A percentile compares a stretch with the other conserved stretches of the same genome.
Conservation (phyloP, 1,139 yeast species). For the Kodamaea ohmeri region DNA sequence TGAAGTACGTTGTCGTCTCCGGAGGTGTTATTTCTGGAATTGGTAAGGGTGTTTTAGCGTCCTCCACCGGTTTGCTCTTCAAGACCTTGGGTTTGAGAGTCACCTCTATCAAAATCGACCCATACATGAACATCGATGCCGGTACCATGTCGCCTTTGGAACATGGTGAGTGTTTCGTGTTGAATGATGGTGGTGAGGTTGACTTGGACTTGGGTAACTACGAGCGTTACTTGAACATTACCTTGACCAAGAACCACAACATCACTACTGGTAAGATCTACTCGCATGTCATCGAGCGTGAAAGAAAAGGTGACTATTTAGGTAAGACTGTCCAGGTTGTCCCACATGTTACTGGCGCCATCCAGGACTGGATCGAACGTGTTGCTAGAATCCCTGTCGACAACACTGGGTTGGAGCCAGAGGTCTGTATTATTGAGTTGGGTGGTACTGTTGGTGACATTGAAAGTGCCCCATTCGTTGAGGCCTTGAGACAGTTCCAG, state of each 20-base stretch:
- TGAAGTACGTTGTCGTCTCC: constrained; percentile 99
- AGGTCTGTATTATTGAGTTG: constrained; percentile 91
- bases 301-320: constrained; percentile 93
- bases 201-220: constrained; percentile 97
- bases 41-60: constrained; percentile 97
- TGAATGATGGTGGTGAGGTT: constrained; percentile 98
- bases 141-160: constrained; percentile 99
- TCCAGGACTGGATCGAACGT: constrained; percentile 97
- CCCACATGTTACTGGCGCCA: constrained; percentile 95
- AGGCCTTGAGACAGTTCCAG: constrained; percentile 97
- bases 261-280: constrained; percentile 98
- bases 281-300: constrained; percentile 89
- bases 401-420: constrained; percentile 83
- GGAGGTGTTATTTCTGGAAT: constrained; percentile 99
- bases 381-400: constrained; percentile 93
- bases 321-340: constrained; percentile 99
- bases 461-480: constrained; percentile 98
- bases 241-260: constrained; percentile 90
- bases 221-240: constrained; percentile 91
- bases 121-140: constrained; percentile 98
- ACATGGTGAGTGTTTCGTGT: constrained; percentile 97
- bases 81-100: constrained; percentile 93
- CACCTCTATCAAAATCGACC: constrained; percentile 96
- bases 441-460: constrained; percentile 99
- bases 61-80: constrained; percentile 91